These are phyloP conservation scores for Keqinozyma sinolaborantium DNA, from an alignment of 1,139 yeast species.

Conservation along the genomic window DNA sequence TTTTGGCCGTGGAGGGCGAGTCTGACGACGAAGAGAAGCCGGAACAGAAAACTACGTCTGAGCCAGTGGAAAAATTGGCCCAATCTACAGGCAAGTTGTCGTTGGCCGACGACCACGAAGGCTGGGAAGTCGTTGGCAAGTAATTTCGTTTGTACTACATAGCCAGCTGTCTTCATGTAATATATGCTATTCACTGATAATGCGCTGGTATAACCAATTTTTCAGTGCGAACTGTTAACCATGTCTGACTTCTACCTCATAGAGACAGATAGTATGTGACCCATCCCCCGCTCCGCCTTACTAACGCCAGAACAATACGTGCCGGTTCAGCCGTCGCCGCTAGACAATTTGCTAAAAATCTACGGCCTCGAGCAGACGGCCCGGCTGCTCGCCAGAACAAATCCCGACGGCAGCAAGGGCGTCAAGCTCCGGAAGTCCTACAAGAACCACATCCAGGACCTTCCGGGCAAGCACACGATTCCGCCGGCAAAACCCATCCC, in stretches of 20 bases:
- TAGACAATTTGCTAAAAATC: constrained; percentile 62
- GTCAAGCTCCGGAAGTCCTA: constrained; percentile 90
- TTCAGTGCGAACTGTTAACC: too few relatives aligned
- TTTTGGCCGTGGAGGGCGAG: constrained; percentile 55
- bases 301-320: constrained; percentile 12
- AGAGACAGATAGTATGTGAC: too few relatives aligned
- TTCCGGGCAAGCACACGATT: constrained; percentile 76
- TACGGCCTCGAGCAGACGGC: constrained; percentile 72
- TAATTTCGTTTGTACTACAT: too few relatives aligned
- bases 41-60: too few relatives aligned
- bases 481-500: constrained; percentile 56
- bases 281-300: too few relatives aligned
- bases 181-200: too few relatives aligned
- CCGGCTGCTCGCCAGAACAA: constrained; percentile 79
- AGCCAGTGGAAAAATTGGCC: too few relatives aligned
- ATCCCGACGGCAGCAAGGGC: constrained; percentile 85
- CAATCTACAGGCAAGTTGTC: too few relatives aligned
- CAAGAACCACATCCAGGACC: constrained; percentile 83
- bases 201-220: too few relatives aligned
- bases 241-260: constrained; percentile 11
- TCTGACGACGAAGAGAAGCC: constrained; percentile 57
- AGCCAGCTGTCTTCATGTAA: too few relatives aligned
- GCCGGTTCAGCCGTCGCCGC: constrained; percentile 55
- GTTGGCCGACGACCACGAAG: too few relatives aligned
- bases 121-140: too few relatives aligned